These are phyloP conservation scores for Globomyces pollinis-pini DNA, from an alignment of 192 early-diverging fungal genomes.

Conservation along the genomic window DNA sequence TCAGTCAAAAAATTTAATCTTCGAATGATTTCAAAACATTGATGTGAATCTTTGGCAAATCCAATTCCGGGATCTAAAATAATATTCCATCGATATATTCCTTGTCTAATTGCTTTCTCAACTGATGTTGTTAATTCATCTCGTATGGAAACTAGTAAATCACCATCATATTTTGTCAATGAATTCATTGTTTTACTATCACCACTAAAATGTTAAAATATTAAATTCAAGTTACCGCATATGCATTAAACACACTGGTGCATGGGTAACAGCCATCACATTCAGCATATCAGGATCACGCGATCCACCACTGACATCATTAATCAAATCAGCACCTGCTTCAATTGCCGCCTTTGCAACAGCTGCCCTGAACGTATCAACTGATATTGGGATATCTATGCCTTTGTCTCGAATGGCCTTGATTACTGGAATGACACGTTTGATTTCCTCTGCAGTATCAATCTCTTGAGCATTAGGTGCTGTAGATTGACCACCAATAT, in stretches of 20 bases:
- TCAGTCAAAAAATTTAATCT: conserved; percentile 49
- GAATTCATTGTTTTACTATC: conserved; percentile 76
- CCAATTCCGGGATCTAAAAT: conserved; percentile 96
- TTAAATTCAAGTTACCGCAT: too few relatives aligned
- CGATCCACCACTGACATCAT: conserved; percentile 88
- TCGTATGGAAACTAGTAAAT: conserved; percentile 66
- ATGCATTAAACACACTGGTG: conserved; percentile 92
- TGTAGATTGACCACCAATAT: conserved; percentile 94
- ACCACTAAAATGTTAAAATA: too few relatives aligned
- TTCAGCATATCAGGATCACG: conserved; percentile 70
- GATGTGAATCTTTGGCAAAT: conserved; percentile 85
- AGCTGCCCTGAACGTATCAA: conserved; percentile 82
- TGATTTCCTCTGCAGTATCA: conserved; percentile 65
- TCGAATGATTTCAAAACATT: conserved; percentile 80
- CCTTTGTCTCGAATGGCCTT: conserved; percentile 54
- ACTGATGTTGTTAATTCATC: conserved; percentile 61
- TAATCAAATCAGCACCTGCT: conserved; percentile 88
- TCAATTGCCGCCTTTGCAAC: conserved; percentile 83
- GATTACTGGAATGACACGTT: conserved; percentile 83
- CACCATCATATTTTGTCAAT: conserved; percentile 62
- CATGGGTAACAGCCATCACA: conserved; percentile 66
- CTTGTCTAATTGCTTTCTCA: conserved; percentile 61
- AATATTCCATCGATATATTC: conserved; percentile 93
- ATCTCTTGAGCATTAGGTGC: conserved; percentile 74
- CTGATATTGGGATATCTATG: conserved; percentile 68